Base-by-base conservation (phyloP, 768 basidiomycete genomes). In the Podaxis mareebaensis region DNA sequence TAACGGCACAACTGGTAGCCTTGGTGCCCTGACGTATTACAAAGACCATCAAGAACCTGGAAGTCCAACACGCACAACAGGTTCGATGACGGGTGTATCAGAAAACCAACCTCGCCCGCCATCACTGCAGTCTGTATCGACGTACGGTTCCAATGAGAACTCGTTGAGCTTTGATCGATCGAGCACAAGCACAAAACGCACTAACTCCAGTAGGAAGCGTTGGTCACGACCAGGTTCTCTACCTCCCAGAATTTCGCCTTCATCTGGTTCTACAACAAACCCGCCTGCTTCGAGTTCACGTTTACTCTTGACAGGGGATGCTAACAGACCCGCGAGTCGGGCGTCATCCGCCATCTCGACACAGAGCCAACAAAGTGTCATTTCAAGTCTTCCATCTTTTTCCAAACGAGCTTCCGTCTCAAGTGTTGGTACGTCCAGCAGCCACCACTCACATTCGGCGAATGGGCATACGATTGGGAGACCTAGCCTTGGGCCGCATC, bases 191-290 rank as follows among this genome's bases (percentile, higher is more conserved):
- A 76, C 77, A 17, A 73, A 73, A 59, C 67, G 74, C 22, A 61
- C 60, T 2, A 76, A 72, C 55, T 73, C 73, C 7, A 68, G 70
- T 10, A 74, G 73, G 38, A 76, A 78, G 58, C 76, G 85, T 57
- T 86, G 86, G 85, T 87, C 86, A 40, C 78, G 83, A 56, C 85
- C 83, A 65, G 78, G 79, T 13, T 69, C 69, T 28, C 71, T 77
- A 65, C 88, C 88, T 8, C 79, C 82, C 22, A 79, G 81, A 53
- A 71, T 79, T 54, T 83, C 83, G 4, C 87, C 88, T 10, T 87
- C 89, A 2, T 80, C 76, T 28, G 88, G 85, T 5, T 86, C 88
- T 15, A 80, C 85, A 3, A 80, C 82, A 15, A 71, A 81, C 26
- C 84, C 75, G 39, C 65, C 58, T 64, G 70, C 62, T 72, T 20